phyloP scores from a whole-genome alignment of 2,329 filamentous ascomycete genomes.

The Pyrenophora seminiperda region DNA sequence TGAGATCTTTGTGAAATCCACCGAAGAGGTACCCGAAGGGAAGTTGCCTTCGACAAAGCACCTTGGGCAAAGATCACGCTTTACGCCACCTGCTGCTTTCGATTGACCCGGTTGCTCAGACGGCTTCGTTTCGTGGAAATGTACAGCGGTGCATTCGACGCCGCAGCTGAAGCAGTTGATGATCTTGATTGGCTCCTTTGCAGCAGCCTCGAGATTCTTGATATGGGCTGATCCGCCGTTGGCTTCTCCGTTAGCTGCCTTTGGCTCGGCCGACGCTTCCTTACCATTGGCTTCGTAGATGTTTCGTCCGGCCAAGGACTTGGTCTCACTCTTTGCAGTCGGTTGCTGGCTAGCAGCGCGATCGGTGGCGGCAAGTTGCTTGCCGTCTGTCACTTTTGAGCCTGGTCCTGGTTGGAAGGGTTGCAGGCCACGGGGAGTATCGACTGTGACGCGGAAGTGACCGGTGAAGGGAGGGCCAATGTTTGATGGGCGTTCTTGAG shows the following conservation, averaged over 20 bases:
- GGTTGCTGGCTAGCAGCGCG: constrained; percentile 68
- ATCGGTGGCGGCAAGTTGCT: constrained; percentile 71
- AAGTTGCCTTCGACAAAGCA: constrained; percentile 87
- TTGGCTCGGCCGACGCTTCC: constrained; percentile 72
- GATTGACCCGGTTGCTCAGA: constrained; percentile 53
- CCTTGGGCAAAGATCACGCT: constrained; percentile 88
- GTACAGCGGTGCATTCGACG: constrained; percentile 78
- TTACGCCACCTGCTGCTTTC: constrained; percentile 64
- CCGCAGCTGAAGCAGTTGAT: constrained; percentile 90
- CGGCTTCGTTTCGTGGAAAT: constrained; percentile 72
- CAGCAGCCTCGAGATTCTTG: constrained; percentile 65
- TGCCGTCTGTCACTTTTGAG: constrained; percentile 64
- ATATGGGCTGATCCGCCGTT: constrained; percentile 69
- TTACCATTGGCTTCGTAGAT: constrained; percentile 94
- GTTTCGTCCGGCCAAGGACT: constrained; percentile 91
- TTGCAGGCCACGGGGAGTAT: constrained; percentile 92
- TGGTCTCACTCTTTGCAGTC: constrained; percentile 77
- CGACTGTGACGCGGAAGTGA: constrained; percentile 94
- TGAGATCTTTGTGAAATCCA: constrained; percentile 86
- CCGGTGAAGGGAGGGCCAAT: constrained; percentile 96
- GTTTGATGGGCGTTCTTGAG: constrained; percentile 90
- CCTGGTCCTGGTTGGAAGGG: constrained; percentile 91
- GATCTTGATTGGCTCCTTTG: constrained; percentile 67
- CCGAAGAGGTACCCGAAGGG: constrained; percentile 75
- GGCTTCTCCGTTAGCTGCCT: constrained; percentile 64